Percentiles rank a stretch among this genome's conserved stretches.
Conservation (phyloP, 202 grass and related monocot species). For the Alloteropsis angusta region DNA sequence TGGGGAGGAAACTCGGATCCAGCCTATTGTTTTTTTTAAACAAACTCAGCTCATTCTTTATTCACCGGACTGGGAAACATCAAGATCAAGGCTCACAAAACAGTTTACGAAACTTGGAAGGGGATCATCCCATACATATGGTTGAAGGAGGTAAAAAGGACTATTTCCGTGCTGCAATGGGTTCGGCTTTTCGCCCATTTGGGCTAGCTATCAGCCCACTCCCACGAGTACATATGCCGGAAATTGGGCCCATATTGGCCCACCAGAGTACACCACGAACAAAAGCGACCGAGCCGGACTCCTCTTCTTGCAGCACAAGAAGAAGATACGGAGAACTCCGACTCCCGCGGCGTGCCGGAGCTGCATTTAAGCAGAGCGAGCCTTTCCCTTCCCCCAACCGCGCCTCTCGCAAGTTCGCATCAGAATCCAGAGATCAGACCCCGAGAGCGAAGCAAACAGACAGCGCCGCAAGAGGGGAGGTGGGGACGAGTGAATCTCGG, state of each 20-base stretch:
- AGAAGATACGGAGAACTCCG: neutral
- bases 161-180: no score
- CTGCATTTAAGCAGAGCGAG: neutral
- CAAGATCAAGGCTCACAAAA: no score
- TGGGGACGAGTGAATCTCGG: neutral
- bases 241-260: neutral
- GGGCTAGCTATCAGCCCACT: neutral
- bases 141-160: no score
- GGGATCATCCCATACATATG: no score
- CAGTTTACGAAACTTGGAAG: no score
- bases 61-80: no score
- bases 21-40: no score
- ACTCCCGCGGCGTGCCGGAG: neutral
- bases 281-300: neutral
- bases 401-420: neutral
- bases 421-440: neutral
- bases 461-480: neutral
- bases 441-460: neutral
- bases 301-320: constrained; percentile 26
- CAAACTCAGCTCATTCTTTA: no score
- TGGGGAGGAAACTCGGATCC: no score
- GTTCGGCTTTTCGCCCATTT: neutral
- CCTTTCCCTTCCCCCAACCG: neutral
- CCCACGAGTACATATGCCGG: neutral
- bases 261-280: neutral